Conservation (phyloP, 257 asterid species). For the Schizonepeta tenuifolia region DNA sequence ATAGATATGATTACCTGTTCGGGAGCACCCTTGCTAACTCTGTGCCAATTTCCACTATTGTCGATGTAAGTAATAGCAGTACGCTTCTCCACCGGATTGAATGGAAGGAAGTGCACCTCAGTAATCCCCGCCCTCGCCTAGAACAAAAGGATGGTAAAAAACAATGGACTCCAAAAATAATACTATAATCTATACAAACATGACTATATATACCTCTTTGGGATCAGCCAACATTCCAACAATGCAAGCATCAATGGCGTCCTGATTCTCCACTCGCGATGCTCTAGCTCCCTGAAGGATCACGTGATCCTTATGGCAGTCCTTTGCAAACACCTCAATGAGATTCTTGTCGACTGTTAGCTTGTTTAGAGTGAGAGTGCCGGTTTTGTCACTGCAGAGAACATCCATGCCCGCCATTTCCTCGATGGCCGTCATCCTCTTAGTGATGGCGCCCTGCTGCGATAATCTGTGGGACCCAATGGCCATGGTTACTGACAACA, state of each 20-base stretch:
- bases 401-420: conserved; percentile 98
- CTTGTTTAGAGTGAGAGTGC: conserved; percentile 81
- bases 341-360: conserved; percentile 70
- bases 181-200: neutral
- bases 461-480: conserved; percentile 87
- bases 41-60: conserved; percentile 58
- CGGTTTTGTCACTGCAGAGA: conserved; percentile 88
- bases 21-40: conserved; percentile 79
- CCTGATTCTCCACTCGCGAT: conserved; percentile 78
- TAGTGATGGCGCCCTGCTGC: conserved; percentile 86
- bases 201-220: conserved; percentile 44
- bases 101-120: conserved; percentile 71
- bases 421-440: conserved; percentile 92
- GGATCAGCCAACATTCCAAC: conserved; percentile 65
- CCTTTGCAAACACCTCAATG: conserved; percentile 56
- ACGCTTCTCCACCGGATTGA: conserved; percentile 73
- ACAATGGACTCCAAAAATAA: neutral
- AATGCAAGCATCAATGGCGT: conserved; percentile 75
- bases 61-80: conserved; percentile 70
- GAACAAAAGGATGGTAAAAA: neutral
- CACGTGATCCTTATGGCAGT: conserved; percentile 48
- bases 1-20: conserved; percentile 51
- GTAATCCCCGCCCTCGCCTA: conserved; percentile 69
- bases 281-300: conserved; percentile 65
- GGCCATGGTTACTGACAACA: conserved; percentile 85